Evolutionary conservation across 1,284 basidiomycete genomes (phyloP), one percentile per base, ranked within the genome.

Genomic region (Trametes hirsuta): DNA sequence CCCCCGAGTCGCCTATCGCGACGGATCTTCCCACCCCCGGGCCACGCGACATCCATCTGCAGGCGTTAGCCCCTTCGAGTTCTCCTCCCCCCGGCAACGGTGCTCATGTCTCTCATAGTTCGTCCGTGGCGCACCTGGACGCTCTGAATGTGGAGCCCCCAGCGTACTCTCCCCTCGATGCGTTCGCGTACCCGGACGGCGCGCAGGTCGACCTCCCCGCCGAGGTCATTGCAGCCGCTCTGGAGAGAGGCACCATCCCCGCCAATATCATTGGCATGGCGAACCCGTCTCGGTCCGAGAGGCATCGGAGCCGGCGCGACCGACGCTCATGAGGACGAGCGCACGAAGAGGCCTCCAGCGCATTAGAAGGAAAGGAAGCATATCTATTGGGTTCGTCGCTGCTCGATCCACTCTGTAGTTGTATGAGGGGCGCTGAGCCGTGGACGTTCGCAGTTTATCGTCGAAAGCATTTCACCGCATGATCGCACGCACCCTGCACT

Each of bases 121-220:
- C 62, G 47, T 53, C 60, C 45, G 58, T 57, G 35, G 56, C 61
- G 54, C 50, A 62, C 47, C 54, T 69, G 49, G 62, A 61, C 22
- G 59, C 63, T 42, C 62, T 71, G 44, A 64, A 68, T 15, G 65
- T 57, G 59, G 87, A 88, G 61, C 91, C 91, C 30, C 91, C 91
- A 24, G 89, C 88, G 22, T 93, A 93, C 74, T 93, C 91, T 8
- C 91, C 91, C 18, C 73, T 93, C 67, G 91, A 93, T 69, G 88
- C 91, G 12, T 90, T 81, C 67, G 83, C 85, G 42, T 93, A 93
- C 68, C 80, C 87, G 35, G 91, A 93, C 41, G 91, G 91, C 40
- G 91, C 93, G 25, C 88, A 89, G 58, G 84, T 93, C 52, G 91
- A 93, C 73, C 78, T 93, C 46, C 91, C 91, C 25, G 90, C 91